Percentiles rank a stretch among this genome's conserved stretches.
These are phyloP conservation scores for Skeletonema potamos DNA, from an alignment of 108 stramenopile genomes.

Conservation along the genomic window DNA sequence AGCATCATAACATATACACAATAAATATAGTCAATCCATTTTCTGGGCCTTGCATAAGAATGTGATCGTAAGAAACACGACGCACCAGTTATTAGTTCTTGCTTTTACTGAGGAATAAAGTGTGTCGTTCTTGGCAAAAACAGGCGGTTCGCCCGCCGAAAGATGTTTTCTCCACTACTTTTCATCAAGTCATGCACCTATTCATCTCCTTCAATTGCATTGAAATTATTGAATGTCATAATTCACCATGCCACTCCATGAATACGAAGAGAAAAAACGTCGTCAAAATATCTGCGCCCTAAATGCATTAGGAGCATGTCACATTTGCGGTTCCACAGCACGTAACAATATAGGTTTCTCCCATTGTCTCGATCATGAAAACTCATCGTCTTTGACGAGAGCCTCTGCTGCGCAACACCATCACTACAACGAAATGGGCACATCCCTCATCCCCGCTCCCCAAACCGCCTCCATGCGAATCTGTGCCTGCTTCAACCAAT, in stretches of 20 bases:
- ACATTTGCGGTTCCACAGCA: conserved; percentile 27
- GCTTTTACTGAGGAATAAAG: no score
- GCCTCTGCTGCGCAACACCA: background rate
- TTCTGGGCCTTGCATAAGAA: no score
- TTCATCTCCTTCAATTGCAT: no score
- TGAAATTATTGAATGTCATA: background rate
- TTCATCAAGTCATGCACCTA: no score
- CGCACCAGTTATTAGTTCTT: no score
- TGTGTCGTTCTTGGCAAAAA: no score
- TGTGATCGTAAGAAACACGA: no score
- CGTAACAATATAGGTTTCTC: background rate
- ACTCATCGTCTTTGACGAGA: no score
- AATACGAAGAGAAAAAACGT: conserved; percentile 34
- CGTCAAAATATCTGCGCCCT: conserved; percentile 19
- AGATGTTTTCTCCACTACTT: no score
- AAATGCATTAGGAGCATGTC: conserved; percentile 24
- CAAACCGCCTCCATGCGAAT: conserved; percentile 19
- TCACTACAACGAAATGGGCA: background rate
- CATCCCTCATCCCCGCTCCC: background rate
- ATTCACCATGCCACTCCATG: conserved; percentile 32
- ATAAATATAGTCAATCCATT: no score
- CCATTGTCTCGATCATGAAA: background rate
- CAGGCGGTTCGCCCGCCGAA: no score
- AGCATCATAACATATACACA: no score
- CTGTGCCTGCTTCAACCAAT: conserved; percentile 14